Evolutionary conservation across 2,329 filamentous ascomycete species (phyloP), one percentile per base, ranked within the genome.

Genomic region (Plectosphaerella plurivora): DNA sequence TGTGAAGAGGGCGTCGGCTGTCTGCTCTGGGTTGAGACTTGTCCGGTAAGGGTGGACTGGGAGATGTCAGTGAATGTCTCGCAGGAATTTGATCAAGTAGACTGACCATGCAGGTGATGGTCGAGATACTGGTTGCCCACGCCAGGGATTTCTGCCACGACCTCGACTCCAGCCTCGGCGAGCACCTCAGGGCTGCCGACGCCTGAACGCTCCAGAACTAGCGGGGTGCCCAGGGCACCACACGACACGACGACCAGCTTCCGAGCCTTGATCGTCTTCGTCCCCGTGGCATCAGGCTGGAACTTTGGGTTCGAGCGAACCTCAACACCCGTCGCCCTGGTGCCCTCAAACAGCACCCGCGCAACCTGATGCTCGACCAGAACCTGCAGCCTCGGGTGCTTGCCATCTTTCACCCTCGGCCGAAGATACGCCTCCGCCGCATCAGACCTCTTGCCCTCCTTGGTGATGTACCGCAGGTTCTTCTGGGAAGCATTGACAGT

Each of bases 161-260:
- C 60, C 1, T 73, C 68, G 3, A 84, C 72, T 1, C 72, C 74
- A 0, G 75, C 71, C 16, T 65, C 67, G 42, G 72, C 61, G 2
- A 86, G 71, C 6, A 83, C 59, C 12, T 71, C 68, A 1, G 72
- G 66, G 45, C 73, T 70, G n/a, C 82, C 83, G 2, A 88, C 60
- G 8, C 84, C 84, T 1, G 84, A 87, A 18, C 84, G 70, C 61
- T 87, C 82, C 0, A 88, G 74, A 1, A 87, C 72, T 0, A 68
- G 64, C 0, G 82, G 80, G 0, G 80, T 79, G 2, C 77, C 76
- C 6, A 75, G 69, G 0, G 79, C 73, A 11, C 82, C 82, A 5
- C 72, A 70, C 1, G 72, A 69, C 1, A 75, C 57, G 5, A 76
- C 60, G 4, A 86, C 81, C 18, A 83, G 66, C 64, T 79, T 83